Percentiles rank a stretch among this genome's conserved stretches.
Evolutionary conservation across 768 basidiomycete species (phyloP).

Genomic region (Filobasidium wieringae): DNA sequence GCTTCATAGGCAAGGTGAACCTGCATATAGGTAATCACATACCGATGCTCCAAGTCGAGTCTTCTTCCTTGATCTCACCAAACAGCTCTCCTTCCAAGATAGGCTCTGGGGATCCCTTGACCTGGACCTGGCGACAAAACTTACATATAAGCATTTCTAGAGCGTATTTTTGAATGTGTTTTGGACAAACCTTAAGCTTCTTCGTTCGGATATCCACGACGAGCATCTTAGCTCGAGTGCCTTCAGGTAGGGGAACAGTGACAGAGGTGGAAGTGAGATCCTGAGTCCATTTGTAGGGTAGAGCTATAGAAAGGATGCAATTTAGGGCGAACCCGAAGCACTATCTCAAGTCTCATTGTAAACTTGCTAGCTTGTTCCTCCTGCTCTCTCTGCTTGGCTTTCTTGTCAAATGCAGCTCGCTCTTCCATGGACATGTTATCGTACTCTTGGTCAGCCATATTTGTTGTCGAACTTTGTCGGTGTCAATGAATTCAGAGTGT

Average conservation of each 20-base stretch:
- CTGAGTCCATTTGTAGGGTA: slow-evolving; percentile 89
- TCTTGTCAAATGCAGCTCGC: slow-evolving; percentile 55
- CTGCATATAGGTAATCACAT: slow-evolving; percentile 20
- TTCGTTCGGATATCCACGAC: slow-evolving; percentile 64
- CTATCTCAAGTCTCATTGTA: neutral
- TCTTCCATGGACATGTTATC: slow-evolving; percentile 68
- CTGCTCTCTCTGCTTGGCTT: slow-evolving; percentile 56
- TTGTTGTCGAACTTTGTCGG: too few relatives aligned
- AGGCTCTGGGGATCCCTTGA: slow-evolving; percentile 66
- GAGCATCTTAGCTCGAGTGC: slow-evolving; percentile 70
- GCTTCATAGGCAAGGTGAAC: neutral
- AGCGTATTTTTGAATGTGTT: neutral
- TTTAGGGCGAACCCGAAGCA: neutral
- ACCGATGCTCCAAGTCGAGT: slow-evolving; percentile 95
- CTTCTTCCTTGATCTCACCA: slow-evolving; percentile 87
- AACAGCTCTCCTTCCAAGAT: slow-evolving; percentile 84
- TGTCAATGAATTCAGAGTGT: too few relatives aligned
- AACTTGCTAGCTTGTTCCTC: slow-evolving; percentile 71
- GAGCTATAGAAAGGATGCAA: slow-evolving; percentile 43
- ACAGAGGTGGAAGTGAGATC: slow-evolving; percentile 78
- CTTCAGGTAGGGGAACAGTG: slow-evolving; percentile 68
- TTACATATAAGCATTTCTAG: neutral
- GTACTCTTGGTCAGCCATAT: slow-evolving; percentile 41
- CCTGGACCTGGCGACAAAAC: slow-evolving; percentile 22
- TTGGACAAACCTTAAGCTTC: slow-evolving; percentile 57